Percentiles rank a stretch among this genome's conserved stretches.
Conservation (phyloP, 2,329 filamentous ascomycete species). For the Penicillium sp. region DNA sequence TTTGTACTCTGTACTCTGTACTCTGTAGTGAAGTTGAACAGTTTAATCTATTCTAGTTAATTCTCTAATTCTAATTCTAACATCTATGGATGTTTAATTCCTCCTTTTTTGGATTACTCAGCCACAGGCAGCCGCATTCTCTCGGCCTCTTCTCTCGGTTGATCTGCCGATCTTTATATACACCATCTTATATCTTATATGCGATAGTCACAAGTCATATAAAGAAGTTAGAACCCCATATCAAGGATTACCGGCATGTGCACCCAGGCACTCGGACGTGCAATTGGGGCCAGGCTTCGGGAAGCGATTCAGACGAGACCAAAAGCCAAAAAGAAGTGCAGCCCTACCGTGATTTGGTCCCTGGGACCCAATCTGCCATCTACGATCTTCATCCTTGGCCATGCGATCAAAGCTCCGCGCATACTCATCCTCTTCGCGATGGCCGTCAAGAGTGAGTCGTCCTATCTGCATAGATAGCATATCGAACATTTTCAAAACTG, state of each 20-base stretch:
- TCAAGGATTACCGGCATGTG: background rate
- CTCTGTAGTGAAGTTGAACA: no score
- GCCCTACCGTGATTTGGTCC: background rate
- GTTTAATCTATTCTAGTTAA: background rate
- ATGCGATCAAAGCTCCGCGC: background rate
- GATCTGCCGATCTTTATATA: background rate
- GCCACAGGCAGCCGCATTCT: slow-evolving; percentile 25
- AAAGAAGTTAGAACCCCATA: background rate
- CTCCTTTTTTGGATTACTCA: slow-evolving; percentile 20
- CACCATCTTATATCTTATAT: no score
- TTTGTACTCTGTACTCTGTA: background rate
- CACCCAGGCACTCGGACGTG: background rate
- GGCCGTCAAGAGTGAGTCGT: background rate
- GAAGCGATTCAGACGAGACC: background rate
- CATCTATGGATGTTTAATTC: background rate
- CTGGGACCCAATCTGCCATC: background rate
- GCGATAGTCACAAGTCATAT: no score
- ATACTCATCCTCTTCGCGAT: background rate
- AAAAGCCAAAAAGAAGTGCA: background rate
- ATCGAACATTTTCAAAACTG: background rate
- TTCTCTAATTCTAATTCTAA: background rate
- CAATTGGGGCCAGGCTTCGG: background rate
- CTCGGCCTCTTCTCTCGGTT: background rate
- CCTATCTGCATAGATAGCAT: slow-evolving; percentile 2
- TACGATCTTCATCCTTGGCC: slow-evolving; percentile 3